Evolutionary conservation across 169 alveolate species (phyloP), one percentile per base, ranked within the genome.

Genomic region (Cardiosporidium cionae): DNA sequence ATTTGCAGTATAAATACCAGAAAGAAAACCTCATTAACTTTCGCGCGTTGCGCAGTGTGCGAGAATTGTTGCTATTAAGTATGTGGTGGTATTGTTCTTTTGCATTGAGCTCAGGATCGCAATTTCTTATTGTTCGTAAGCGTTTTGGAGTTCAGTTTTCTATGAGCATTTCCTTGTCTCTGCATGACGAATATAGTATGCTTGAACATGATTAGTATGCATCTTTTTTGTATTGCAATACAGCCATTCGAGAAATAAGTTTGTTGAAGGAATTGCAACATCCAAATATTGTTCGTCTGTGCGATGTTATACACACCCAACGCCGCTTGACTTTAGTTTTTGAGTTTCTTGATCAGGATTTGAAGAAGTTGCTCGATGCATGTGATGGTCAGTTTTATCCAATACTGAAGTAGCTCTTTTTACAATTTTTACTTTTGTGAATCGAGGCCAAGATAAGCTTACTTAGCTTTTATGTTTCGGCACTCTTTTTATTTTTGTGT

Each of bases 251-350:
- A 69, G 97, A 94, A 82, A 94, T 94, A 36, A 89, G 96, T 1
- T 86, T 92, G 7, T 82, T 94, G 28, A 94, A 94, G 83, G 99
- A 95, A 82, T 89, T 97, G 58, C 96, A 95, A 67, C 99, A 97
- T 80, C 99, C 99, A 31, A 97, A 97, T 78, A 95, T 97, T 70
- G 99, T 97, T 89, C 90, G 83, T 87, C 89, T 98, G 70, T 87
- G 92, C 78, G 99, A 98, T 72, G 99, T 98, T 3, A 90, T 96
- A 27, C 99, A 98, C 87, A 91, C 99, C 33, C 98, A 95, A 70
- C 91, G 93, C 70, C 93, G 97, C 81, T 81, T 98, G 63, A 95
- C 98, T 22, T 92, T 98, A 53, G 99, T 98, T 27, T 98, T 98
- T 74, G 99, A 98, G 87, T 97, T 89, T 80, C 92, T 96, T 33